Percentiles rank a stretch among this genome's conserved stretches.
Evolutionary conservation across 2,329 filamentous ascomycete species (phyloP).

Genomic region (Zarea fungicola): DNA sequence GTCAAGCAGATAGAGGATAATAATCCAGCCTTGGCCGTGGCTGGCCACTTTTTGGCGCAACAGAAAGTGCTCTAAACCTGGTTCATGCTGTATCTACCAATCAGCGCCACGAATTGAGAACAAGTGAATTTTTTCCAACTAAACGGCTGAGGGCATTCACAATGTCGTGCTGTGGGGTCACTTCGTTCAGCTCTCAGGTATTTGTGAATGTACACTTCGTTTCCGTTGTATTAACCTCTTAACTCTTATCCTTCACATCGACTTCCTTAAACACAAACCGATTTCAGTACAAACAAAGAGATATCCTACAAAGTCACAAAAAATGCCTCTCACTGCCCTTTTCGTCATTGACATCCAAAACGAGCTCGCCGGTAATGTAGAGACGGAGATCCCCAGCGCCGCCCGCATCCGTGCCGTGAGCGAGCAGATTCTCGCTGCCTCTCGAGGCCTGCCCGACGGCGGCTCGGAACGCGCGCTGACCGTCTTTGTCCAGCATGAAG

Average conservation of each 20-base stretch:
- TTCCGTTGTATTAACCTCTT: neutral
- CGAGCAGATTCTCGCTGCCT: conserved; percentile 19
- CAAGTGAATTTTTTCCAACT: neutral
- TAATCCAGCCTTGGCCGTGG: too few species aligned
- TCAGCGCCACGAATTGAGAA: neutral
- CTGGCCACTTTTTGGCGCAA: too few species aligned
- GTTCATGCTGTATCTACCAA: too few species aligned
- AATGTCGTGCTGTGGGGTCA: neutral
- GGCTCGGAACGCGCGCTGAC: conserved; percentile 14
- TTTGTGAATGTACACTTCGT: too few species aligned
- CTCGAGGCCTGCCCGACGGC: conserved; percentile 16
- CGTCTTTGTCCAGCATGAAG: conserved; percentile 28
- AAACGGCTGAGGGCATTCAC: neutral
- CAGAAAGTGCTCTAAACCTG: too few species aligned
- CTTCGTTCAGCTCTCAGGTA: conserved; percentile 6
- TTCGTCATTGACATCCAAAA: conserved; percentile 32
- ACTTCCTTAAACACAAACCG: neutral
- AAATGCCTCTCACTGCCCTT: conserved; percentile 18
- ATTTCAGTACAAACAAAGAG: too few species aligned
- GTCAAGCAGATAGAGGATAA: too few species aligned
- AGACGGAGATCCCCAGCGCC: conserved; percentile 22
- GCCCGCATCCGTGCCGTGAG: conserved; percentile 20
- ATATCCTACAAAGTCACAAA: neutral
- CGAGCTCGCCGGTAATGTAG: conserved; percentile 22
- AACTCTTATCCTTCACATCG: neutral